These are phyloP conservation scores for Anthoceros angustus DNA, from an alignment of 225 moss, liverwort and hornwort species.

Conservation along the genomic window DNA sequence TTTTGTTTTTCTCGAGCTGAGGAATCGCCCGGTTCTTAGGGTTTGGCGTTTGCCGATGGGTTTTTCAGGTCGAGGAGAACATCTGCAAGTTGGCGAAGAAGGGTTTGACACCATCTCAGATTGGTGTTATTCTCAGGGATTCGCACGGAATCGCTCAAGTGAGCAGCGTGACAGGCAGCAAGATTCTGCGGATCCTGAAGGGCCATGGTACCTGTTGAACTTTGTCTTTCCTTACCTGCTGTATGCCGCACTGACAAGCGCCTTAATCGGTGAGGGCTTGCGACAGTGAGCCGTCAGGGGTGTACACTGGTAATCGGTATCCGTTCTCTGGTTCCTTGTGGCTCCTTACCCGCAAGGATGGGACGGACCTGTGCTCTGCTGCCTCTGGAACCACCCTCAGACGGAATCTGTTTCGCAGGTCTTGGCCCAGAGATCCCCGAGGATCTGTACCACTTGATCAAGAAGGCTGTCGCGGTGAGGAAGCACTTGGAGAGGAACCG, in stretches of 20 bases:
- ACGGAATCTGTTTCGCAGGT: neutral
- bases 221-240: neutral
- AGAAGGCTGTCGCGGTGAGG: slow-evolving; percentile 22
- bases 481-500: slow-evolving; percentile 24
- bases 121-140: slow-evolving; percentile 64
- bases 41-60: neutral
- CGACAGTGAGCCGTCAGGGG: slow-evolving; percentile 7
- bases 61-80: slow-evolving; percentile 41
- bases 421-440: slow-evolving; percentile 18
- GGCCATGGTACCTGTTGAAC: slow-evolving; percentile 36
- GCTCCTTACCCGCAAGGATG: neutral
- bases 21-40: neutral
- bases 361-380: neutral
- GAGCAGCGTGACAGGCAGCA: slow-evolving; percentile 63
- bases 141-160: slow-evolving; percentile 59
- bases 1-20: neutral
- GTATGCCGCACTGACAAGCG: slow-evolving; percentile 9
- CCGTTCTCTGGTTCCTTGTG: neutral
- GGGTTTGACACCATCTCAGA: slow-evolving; percentile 70
- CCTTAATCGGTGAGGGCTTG: slow-evolving; percentile 4
- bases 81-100: slow-evolving; percentile 71
- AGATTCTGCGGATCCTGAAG: slow-evolving; percentile 71
- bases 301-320: neutral
- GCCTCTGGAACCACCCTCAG: neutral
- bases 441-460: slow-evolving; percentile 23